phyloP scores from a whole-genome alignment of 495 filamentous ascomycete species.

The Penicillium daleae region DNA sequence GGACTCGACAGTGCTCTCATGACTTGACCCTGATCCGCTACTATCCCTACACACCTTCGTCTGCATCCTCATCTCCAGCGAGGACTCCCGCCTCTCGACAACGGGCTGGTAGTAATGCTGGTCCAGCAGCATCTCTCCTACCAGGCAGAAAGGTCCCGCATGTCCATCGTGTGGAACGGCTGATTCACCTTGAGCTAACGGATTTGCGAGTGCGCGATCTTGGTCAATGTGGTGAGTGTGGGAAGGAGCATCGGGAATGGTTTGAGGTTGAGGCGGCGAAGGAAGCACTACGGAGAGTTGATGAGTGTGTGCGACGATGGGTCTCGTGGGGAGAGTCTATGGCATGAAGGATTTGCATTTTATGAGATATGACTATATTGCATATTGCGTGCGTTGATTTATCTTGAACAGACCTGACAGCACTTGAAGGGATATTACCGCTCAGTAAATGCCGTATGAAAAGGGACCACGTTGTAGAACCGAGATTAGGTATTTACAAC shows the following conservation, averaged over 20 bases:
- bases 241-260: conserved; percentile 92
- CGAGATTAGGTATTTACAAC: background rate
- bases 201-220: conserved; percentile 69
- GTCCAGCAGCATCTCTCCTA: conserved; percentile 13
- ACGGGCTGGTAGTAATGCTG: conserved; percentile 12
- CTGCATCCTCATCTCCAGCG: conserved; percentile 33
- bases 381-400: background rate
- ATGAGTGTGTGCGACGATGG: conserved; percentile 87
- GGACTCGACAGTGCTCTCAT: conserved; percentile 90
- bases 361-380: background rate
- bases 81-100: conserved; percentile 10
- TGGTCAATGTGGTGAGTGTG: conserved; percentile 75
- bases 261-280: conserved; percentile 84
- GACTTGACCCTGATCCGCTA: conserved; percentile 83
- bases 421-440: background rate
- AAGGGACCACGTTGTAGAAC: background rate
- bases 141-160: conserved; percentile 76
- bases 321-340: conserved; percentile 71
- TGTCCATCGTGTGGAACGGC: conserved; percentile 83
- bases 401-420: background rate
- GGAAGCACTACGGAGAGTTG: conserved; percentile 71
- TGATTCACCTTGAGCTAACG: conserved; percentile 88
- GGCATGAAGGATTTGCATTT: background rate
- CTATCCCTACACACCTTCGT: conserved; percentile 80
- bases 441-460: background rate